Conservation (phyloP, 352 stramenopile species). For the Pilasporangium apinafurcum region DNA sequence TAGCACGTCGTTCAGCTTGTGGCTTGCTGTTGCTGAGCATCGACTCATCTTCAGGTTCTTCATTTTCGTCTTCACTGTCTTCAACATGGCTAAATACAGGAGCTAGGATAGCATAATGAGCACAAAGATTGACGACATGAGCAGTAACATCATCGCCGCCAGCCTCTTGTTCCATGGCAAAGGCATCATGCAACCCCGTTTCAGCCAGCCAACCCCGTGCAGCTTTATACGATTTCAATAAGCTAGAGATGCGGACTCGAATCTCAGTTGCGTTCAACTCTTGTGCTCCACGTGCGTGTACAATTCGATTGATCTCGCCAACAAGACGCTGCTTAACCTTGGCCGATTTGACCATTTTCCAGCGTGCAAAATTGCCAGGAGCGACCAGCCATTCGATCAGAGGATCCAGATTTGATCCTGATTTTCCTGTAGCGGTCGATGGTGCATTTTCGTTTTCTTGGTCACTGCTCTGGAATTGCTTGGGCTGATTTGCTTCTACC, state of each 20-base stretch:
- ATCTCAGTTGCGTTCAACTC: conserved; percentile 18
- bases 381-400: conserved; percentile 28
- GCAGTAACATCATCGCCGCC: conserved; percentile 16
- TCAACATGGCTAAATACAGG: conserved; percentile 20
- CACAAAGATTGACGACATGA: conserved; percentile 30
- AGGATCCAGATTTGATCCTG: no score
- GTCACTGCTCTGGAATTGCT: no score
- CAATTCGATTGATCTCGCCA: conserved; percentile 26
- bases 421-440: not conserved
- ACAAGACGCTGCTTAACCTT: conserved; percentile 19
- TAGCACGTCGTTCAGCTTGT: no score
- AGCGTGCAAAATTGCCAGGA: conserved; percentile 31
- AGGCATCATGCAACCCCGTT: conserved; percentile 14
- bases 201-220: conserved; percentile 24
- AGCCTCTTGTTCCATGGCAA: conserved; percentile 14
- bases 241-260: conserved; percentile 12
- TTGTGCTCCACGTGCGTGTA: conserved; percentile 17
- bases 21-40: no score
- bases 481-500: no score
- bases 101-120: conserved; percentile 28
- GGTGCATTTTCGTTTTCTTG: not conserved
- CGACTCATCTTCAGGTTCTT: no score
- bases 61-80: conserved; percentile 10
- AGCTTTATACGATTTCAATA: conserved; percentile 28
- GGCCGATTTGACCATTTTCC: conserved; percentile 10